Conservation (phyloP, 2,329 filamentous ascomycete genomes). For the Penicillium griseofulvum region DNA sequence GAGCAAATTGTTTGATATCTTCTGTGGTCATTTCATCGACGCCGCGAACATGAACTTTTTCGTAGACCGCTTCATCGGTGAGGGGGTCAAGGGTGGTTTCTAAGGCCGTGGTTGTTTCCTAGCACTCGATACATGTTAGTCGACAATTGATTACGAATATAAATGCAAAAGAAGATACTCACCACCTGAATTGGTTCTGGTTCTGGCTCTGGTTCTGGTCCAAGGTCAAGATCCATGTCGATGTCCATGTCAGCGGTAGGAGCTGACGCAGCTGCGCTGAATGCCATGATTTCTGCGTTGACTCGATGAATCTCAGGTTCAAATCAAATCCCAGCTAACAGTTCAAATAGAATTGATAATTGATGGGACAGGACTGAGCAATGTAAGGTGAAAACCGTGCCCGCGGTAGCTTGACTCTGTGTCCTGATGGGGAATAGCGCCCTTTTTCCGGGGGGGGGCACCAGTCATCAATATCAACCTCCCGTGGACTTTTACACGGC, state of each 20-base stretch:
- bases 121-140: conserved; percentile 6
- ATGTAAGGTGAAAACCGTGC: conserved; percentile 4
- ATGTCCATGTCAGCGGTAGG: conserved; percentile 60
- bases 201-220: conserved; percentile 50
- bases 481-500: not conserved
- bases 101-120: conserved; percentile 25
- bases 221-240: conserved; percentile 66
- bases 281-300: conserved; percentile 6
- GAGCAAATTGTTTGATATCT: conserved; percentile 73
- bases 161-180: conserved; percentile 15
- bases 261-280: conserved; percentile 5
- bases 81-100: conserved; percentile 28
- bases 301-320: not conserved
- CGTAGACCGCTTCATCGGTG: conserved; percentile 36
- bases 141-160: not conserved
- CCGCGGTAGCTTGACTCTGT: conserved; percentile 6
- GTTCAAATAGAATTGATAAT: not conserved
- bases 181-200: conserved; percentile 35
- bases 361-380: not conserved
- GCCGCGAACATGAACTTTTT: conserved; percentile 81
- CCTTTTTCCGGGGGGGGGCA: conserved; percentile 1
- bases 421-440: conserved; percentile 10
- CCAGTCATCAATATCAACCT: not conserved
- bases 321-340: not conserved
- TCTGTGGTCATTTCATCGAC: conserved; percentile 77